phyloP scores from a whole-genome alignment of 1,139 yeast species.

The Saccharomyces hybrid region DNA sequence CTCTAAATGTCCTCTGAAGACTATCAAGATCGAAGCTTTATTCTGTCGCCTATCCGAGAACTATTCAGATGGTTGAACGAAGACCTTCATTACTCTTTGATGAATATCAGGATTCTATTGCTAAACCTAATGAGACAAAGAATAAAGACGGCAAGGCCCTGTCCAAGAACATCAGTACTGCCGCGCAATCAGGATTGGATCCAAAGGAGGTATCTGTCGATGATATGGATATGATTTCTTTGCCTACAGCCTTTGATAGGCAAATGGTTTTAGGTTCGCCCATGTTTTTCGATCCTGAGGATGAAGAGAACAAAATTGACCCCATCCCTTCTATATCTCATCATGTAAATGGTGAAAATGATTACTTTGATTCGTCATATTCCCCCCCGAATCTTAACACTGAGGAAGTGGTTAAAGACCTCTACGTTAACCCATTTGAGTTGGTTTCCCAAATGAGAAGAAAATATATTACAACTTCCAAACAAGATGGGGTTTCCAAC shows the following conservation, averaged over 20 bases:
- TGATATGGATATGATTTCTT: conserved; percentile 26
- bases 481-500: conserved; percentile 23
- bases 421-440: conserved; percentile 11
- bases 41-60: not conserved
- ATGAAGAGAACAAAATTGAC: conserved; percentile 10
- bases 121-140: conserved; percentile 4
- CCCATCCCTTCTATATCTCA: not conserved
- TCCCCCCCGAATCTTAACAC: conserved; percentile 6
- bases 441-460: conserved; percentile 12
- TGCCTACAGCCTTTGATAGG: conserved; percentile 22
- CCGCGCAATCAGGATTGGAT: conserved; percentile 2
- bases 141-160: not conserved
- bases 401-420: conserved; percentile 1
- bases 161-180: conserved; percentile 5
- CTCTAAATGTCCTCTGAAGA: not conserved
- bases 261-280: conserved; percentile 27
- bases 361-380: conserved; percentile 7
- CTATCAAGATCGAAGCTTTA: not conserved
- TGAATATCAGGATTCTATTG: conserved; percentile 10
- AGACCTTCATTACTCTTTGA: conserved; percentile 12
- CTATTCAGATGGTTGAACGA: conserved; percentile 2
- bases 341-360: not conserved
- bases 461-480: conserved; percentile 19
- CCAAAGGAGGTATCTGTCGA: conserved; percentile 17
- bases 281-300: conserved; percentile 23